phyloP scores from a whole-genome alignment of 352 stramenopile species.

The Phytophthora macrochlamydospora region DNA sequence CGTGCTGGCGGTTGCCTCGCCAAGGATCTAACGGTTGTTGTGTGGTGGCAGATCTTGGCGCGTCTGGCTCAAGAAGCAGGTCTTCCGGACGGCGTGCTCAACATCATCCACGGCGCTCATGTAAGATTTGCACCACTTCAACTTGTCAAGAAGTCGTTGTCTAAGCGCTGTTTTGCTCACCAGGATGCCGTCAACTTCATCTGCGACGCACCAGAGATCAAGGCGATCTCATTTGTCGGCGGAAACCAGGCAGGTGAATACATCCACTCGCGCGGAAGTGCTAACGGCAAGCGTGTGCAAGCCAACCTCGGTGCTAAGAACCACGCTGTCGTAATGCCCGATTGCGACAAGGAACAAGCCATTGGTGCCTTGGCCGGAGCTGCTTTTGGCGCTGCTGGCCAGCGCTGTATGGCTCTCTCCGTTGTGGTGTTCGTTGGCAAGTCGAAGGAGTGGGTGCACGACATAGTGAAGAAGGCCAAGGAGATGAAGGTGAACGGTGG shows the following conservation, averaged over 20 bases:
- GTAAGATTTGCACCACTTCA: constrained; percentile 32
- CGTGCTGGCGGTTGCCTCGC: not conserved
- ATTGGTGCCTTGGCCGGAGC: constrained; percentile 90
- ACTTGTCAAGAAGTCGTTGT: not conserved
- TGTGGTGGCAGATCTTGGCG: constrained; percentile 77
- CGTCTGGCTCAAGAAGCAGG: constrained; percentile 93
- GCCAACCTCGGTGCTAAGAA: constrained; percentile 98
- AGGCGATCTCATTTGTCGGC: constrained; percentile 97
- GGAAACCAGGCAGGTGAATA: constrained; percentile 93
- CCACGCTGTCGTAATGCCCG: constrained; percentile 96
- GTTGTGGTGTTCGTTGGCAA: constrained; percentile 96
- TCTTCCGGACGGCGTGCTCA: constrained; percentile 94
- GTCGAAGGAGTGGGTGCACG: constrained; percentile 91
- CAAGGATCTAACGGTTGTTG: not conserved
- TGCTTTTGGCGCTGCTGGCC: constrained; percentile 96
- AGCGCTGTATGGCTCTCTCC: constrained; percentile 98
- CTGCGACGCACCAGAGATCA: constrained; percentile 93
- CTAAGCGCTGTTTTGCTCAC: constrained; percentile 8
- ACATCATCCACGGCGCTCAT: constrained; percentile 92
- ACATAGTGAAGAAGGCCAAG: constrained; percentile 92
- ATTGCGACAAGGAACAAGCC: constrained; percentile 92
- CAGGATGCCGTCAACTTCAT: constrained; percentile 95
- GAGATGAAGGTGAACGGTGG: constrained; percentile 92
- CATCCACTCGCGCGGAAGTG: constrained; percentile 90
- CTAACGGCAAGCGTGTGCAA: constrained; percentile 95